These are phyloP conservation scores for Discostella stelligera DNA, from an alignment of 352 stramenopile genomes.

Conservation along the genomic window DNA sequence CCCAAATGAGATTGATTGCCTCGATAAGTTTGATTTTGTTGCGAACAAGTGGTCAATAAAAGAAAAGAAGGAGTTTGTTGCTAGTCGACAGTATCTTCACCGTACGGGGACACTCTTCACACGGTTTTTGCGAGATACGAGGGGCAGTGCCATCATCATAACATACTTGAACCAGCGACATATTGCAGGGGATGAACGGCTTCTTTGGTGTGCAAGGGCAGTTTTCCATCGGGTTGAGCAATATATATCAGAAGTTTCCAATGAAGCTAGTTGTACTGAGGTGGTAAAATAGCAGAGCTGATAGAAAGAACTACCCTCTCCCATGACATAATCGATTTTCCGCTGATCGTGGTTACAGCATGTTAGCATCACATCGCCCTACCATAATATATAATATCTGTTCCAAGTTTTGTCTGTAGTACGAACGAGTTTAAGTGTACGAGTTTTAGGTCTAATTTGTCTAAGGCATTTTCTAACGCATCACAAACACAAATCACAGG, in stretches of 20 bases:
- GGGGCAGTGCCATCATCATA: conserved; percentile 62
- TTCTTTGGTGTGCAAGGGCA: conserved; percentile 32
- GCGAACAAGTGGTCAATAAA: conserved; percentile 55
- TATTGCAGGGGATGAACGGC: conserved; percentile 40
- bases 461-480: no score
- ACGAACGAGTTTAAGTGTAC: no score
- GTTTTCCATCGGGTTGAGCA: conserved; percentile 43
- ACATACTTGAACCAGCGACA: conserved; percentile 55
- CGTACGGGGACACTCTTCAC: conserved; percentile 72
- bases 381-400: no score
- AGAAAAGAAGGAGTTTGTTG: conserved; percentile 54
- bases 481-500: no score
- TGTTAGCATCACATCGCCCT: no score
- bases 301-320: no score
- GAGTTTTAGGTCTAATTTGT: no score
- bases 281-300: not conserved
- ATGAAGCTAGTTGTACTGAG: conserved; percentile 3
- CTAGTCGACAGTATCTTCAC: conserved; percentile 76
- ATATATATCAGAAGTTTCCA: conserved; percentile 39
- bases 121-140: conserved; percentile 65
- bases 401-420: no score
- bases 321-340: no score
- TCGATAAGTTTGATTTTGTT: conserved; percentile 76
- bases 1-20: conserved; percentile 65
- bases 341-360: no score